These are phyloP conservation scores for Aspergillus baeticus DNA, from an alignment of 495 filamentous ascomycete species.

Conservation along the genomic window DNA sequence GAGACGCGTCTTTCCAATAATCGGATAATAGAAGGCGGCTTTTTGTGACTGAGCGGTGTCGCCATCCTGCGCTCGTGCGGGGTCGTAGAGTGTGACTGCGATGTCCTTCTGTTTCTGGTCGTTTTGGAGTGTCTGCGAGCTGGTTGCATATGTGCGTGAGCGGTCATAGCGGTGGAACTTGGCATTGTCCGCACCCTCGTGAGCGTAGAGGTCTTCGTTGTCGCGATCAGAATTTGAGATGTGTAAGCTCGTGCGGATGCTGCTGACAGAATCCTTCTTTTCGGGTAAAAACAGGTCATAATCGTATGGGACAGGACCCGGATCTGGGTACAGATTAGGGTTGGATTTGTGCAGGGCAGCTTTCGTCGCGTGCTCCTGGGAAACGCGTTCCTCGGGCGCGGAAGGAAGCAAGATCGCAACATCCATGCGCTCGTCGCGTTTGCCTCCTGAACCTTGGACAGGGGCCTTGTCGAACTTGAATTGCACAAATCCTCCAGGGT, in stretches of 20 bases:
- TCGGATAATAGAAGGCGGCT: slow-evolving; percentile 88
- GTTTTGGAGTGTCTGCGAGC: slow-evolving; percentile 59
- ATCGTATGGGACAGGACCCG: slow-evolving; percentile 62
- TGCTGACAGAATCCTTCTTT: slow-evolving; percentile 50
- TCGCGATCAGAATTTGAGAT: slow-evolving; percentile 67
- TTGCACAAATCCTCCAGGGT: slow-evolving; percentile 80
- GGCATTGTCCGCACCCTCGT: slow-evolving; percentile 40
- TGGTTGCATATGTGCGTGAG: slow-evolving; percentile 81
- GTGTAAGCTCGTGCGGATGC: slow-evolving; percentile 73
- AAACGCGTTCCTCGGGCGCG: slow-evolving; percentile 46
- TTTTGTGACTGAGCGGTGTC: slow-evolving; percentile 44
- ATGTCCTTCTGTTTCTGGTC: slow-evolving; percentile 55
- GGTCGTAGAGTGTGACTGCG: slow-evolving; percentile 62
- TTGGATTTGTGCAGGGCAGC: slow-evolving; percentile 61
- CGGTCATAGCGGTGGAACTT: slow-evolving; percentile 71
- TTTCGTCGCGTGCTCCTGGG: slow-evolving; percentile 49
- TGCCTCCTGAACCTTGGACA: slow-evolving; percentile 48
- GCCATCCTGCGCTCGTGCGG: slow-evolving; percentile 39
- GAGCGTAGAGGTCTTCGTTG: slow-evolving; percentile 64
- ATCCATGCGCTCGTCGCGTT: slow-evolving; percentile 80
- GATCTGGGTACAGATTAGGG: slow-evolving; percentile 57
- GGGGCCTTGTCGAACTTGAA: slow-evolving; percentile 89
- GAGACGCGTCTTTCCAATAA: slow-evolving; percentile 66
- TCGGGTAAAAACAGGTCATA: slow-evolving; percentile 80
- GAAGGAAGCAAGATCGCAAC: slow-evolving; percentile 73